phyloP scores from a whole-genome alignment of 768 basidiomycete genomes.

The Psilocybe subaeruginosa region DNA sequence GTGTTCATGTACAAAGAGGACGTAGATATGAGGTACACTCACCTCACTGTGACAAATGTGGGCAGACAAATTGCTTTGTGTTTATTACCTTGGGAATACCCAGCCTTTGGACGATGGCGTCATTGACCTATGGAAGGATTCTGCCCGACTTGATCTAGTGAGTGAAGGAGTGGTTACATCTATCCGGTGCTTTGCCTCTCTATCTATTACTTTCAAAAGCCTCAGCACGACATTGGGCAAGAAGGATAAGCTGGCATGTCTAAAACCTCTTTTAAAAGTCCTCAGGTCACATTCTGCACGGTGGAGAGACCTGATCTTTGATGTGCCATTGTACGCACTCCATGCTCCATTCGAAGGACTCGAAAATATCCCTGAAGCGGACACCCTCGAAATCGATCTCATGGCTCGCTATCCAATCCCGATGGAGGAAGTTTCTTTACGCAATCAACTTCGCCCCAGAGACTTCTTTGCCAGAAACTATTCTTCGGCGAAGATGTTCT shows the following conservation, averaged over 20 bases:
- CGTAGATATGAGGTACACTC: neutral
- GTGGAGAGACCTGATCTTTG: neutral
- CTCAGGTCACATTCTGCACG: neutral
- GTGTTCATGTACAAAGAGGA: no score
- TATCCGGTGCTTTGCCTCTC: no score
- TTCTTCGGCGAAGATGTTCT: neutral
- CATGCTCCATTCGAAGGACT: neutral
- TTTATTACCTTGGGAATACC: neutral
- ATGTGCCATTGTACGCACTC: neutral
- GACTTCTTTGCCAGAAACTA: neutral
- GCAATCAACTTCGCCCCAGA: neutral
- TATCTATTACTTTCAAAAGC: no score
- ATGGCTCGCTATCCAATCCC: no score
- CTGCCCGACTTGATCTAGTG: no score
- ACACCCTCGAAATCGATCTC: neutral
- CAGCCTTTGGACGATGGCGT: no score
- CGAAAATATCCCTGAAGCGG: neutral
- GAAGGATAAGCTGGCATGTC: no score
- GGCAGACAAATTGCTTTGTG: neutral
- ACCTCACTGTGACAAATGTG: neutral
- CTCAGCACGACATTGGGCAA: no score
- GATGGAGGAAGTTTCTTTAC: neutral
- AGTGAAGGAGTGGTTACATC: no score
- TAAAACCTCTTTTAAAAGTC: neutral
- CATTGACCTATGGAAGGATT: no score